Evolutionary conservation across 1,284 basidiomycete species (phyloP).

Genomic region (Cryptococcus wingfieldii): DNA sequence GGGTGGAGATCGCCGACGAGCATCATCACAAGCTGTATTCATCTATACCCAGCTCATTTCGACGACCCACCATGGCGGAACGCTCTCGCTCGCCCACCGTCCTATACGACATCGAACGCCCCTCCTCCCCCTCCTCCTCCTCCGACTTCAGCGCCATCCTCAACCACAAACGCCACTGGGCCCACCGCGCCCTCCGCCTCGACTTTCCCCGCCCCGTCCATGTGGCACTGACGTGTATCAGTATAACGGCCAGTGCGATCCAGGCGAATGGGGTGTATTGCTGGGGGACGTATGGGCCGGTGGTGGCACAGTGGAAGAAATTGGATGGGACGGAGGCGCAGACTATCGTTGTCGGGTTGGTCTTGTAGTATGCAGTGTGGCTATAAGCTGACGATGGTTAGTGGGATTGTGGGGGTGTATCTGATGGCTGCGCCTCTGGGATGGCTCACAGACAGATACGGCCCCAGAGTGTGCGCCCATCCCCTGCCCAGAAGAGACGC

Average conservation of each 20-base stretch:
- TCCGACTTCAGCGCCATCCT: slow-evolving; percentile 30
- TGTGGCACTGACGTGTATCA: slow-evolving; percentile 34
- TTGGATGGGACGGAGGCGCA: slow-evolving; percentile 40
- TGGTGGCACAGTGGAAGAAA: slow-evolving; percentile 33
- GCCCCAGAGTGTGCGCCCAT: slow-evolving; percentile 39
- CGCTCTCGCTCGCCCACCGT: background rate
- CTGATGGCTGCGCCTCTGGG: slow-evolving; percentile 48
- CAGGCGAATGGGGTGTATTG: slow-evolving; percentile 50
- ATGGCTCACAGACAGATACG: slow-evolving; percentile 41
- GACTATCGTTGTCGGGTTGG: slow-evolving; percentile 48
- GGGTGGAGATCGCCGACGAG: too few relatives aligned
- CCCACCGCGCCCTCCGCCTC: slow-evolving; percentile 19
- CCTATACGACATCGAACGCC: slow-evolving; percentile 1
- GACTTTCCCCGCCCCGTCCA: slow-evolving; percentile 26
- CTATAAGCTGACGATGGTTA: slow-evolving; percentile 4
- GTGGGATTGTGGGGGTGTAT: slow-evolving; percentile 49
- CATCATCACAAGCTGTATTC: too few relatives aligned
- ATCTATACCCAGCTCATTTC: too few relatives aligned
- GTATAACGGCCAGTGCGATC: slow-evolving; percentile 35
- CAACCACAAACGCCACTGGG: slow-evolving; percentile 24
- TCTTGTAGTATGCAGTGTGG: background rate
- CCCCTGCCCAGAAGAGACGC: background rate
- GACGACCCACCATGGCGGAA: too few relatives aligned
- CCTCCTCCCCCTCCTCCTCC: slow-evolving; percentile 9
- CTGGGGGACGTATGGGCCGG: slow-evolving; percentile 49